Evolutionary conservation across 2,329 filamentous ascomycete species (phyloP).

Genomic region (Sporothrix dimorphospora): DNA sequence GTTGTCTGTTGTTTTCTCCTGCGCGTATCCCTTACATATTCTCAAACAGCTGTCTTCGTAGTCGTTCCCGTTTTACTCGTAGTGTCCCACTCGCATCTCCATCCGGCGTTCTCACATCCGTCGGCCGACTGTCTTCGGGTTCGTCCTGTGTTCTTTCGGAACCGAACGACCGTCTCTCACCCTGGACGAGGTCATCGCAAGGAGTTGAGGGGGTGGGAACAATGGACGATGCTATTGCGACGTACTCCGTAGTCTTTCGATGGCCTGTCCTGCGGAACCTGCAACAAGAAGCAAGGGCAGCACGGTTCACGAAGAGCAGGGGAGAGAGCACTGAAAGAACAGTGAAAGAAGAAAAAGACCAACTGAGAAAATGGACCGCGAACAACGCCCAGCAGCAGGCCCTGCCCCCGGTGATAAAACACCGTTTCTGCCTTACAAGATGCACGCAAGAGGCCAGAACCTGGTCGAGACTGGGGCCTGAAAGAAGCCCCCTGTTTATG

Average conservation of each 20-base stretch:
- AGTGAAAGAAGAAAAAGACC: too few species aligned
- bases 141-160: constrained; percentile 19
- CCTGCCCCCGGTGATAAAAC: background rate
- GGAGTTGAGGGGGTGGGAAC: background rate
- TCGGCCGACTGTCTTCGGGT: background rate
- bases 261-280: background rate
- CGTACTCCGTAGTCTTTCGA: too few species aligned
- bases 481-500: background rate
- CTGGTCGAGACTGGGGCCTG: background rate
- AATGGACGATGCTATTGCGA: background rate
- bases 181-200: background rate
- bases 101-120: background rate
- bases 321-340: too few species aligned
- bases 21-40: background rate
- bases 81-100: background rate
- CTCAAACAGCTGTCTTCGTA: background rate
- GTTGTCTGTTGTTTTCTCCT: background rate
- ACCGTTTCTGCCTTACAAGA: constrained; percentile 7
- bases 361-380: too few species aligned
- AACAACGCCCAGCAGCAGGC: background rate
- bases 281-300: constrained; percentile 1
- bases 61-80: background rate
- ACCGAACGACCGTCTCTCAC: background rate
- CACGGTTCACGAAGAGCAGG: too few species aligned
- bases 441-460: constrained; percentile 7